Base-by-base conservation (phyloP, 2,329 filamentous ascomycete species). In the Thermoascus crustaceus region DNA sequence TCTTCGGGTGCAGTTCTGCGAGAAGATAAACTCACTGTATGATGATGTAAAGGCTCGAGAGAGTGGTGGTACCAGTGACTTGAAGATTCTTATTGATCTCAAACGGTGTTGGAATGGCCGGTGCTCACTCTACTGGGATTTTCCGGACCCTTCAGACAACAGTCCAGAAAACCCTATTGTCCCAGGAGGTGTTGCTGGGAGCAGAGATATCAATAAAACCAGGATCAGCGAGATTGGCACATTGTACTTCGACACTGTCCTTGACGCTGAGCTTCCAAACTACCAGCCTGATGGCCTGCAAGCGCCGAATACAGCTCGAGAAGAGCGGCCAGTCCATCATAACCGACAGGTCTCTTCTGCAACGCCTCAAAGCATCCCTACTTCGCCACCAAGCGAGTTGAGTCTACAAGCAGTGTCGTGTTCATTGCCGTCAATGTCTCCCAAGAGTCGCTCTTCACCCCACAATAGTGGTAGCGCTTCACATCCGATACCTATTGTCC, bases 41-140 rank as follows among this genome's bases (percentile, higher is more conserved):
- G 53, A 59, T 19, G 63, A 71, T 37, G 63, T 81, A 21, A 69
- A 65, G 35, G 58, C 61, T 31, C 66, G 73, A 34, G 55, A 63
- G 34, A 67, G 70, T 43, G 66, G 69, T 27, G 73, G 75, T 21
- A 69, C 67, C 35, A 78, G 76, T 31, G 78, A 82, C 50, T 60
- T 94, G 40, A 95, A 95, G 60, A 94, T 96, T 45, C 71, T 98
- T 22, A 79, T 82, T 19, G 91, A 98, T 60, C 67, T 98, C 43
- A 98, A 98, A 60, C 93, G 94, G 57, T 96, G 91, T 56, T 98
- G 91, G 91, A 80, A 88, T 57, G 76, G 88, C 34, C 85, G 91
- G 13, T 96, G 88, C 56, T 80, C 83, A 0, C 66, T 88, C 37
- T 94, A 88, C 56, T 98, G 91, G 89, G 85, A 94, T 43, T 75